Conservation (phyloP, 176 grass and related monocot species). For the Secale cereale region DNA sequence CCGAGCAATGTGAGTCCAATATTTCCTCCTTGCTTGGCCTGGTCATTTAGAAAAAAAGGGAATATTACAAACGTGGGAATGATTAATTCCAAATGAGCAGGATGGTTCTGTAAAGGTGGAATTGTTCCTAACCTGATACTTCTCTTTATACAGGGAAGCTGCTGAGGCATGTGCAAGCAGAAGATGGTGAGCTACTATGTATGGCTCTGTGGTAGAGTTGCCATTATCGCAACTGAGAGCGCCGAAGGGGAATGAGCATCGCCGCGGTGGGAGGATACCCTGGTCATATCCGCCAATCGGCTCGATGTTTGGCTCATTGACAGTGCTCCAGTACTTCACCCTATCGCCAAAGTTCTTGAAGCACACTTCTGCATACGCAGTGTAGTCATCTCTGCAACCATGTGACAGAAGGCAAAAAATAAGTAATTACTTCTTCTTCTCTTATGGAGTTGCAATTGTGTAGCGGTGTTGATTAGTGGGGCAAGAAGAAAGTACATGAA, state of each 20-base stretch:
- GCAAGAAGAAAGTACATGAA: conserved; percentile 51
- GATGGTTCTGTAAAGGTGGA: neutral
- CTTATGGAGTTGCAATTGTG: neutral
- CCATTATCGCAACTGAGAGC: conserved; percentile 40
- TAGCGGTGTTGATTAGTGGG: neutral
- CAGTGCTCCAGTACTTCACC: conserved; percentile 69
- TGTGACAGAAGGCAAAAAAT: neutral
- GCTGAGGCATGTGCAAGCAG: conserved; percentile 49
- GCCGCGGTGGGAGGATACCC: conserved; percentile 36
- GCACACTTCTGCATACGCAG: conserved; percentile 56
- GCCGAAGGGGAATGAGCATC: conserved; percentile 64
- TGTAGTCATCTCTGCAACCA: conserved; percentile 65
- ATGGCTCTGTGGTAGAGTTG: conserved; percentile 65
- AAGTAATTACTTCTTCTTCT: neutral
- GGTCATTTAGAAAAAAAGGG: neutral
- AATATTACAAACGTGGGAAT: neutral
- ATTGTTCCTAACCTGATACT: conserved; percentile 33
- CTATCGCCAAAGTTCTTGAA: conserved; percentile 67
- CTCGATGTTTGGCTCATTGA: conserved; percentile 74
- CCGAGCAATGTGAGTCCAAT: conserved; percentile 65
- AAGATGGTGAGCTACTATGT: conserved; percentile 44
- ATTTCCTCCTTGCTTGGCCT: conserved; percentile 62
- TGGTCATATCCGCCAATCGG: conserved; percentile 40
- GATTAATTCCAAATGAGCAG: neutral
- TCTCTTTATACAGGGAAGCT: conserved; percentile 53